A percentile compares a stretch with the other conserved stretches of the same genome.
Conservation (phyloP, 2,329 filamentous ascomycete genomes). For the Fusarium sp. region DNA sequence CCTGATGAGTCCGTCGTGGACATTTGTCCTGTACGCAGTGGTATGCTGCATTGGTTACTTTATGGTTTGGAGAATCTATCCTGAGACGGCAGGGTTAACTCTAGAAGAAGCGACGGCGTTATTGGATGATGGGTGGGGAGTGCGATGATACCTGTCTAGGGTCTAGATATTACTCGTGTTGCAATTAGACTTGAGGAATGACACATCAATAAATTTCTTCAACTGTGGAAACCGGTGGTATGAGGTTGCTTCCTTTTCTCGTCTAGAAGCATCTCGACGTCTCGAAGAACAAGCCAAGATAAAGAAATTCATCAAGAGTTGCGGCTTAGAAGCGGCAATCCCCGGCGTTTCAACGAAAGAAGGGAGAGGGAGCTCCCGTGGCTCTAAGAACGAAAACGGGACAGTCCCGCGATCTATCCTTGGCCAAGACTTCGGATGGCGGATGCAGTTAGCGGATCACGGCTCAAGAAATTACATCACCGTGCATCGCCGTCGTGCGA, state of each 20-base stretch:
- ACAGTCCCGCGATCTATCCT: not conserved
- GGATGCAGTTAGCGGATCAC: constrained; percentile 18
- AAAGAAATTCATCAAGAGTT: not conserved
- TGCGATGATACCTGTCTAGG: constrained; percentile 55
- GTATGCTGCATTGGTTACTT: constrained; percentile 78
- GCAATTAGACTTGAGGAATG: not conserved
- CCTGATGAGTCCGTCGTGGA: constrained; percentile 76
- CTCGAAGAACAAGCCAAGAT: constrained; percentile 11
- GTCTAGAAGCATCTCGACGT: constrained; percentile 15
- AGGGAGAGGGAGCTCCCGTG: not conserved
- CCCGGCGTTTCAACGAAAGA: constrained; percentile 10
- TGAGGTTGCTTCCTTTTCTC: constrained; percentile 12
- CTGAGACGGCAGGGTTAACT: constrained; percentile 84
- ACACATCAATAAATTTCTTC: not conserved
- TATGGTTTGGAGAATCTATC: constrained; percentile 80
- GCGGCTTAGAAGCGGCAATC: constrained; percentile 36
- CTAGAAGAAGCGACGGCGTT: constrained; percentile 83
- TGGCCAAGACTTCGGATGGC: constrained; percentile 7
- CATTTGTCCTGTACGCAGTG: constrained; percentile 82
- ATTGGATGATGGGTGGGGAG: constrained; percentile 80
- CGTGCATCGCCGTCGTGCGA: constrained; percentile 27
- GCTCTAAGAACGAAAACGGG: not conserved
- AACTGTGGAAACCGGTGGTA: not conserved
- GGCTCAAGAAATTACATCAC: constrained; percentile 41
- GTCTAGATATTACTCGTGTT: not conserved